These are phyloP conservation scores for Phytophthora pluvialis DNA, from an alignment of 352 stramenopile species.

Conservation along the genomic window DNA sequence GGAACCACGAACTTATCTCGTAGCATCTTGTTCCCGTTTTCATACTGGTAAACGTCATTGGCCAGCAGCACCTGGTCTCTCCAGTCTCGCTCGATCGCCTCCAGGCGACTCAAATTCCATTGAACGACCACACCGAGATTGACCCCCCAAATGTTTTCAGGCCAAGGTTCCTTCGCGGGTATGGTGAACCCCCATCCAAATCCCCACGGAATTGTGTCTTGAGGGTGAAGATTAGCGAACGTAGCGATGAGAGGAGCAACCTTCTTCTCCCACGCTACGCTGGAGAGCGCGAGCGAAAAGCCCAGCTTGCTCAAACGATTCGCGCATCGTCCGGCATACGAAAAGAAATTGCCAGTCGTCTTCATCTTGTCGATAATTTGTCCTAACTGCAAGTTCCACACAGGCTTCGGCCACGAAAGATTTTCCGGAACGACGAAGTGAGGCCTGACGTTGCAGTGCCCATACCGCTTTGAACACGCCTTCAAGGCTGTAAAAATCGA, in stretches of 20 bases:
- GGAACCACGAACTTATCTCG: slow-evolving; percentile 37
- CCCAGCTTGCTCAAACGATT: slow-evolving; percentile 20
- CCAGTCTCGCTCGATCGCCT: slow-evolving; percentile 35
- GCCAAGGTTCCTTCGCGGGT: slow-evolving; percentile 31
- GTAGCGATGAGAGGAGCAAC: slow-evolving; percentile 31
- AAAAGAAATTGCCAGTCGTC: slow-evolving; percentile 27
- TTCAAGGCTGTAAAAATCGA: slow-evolving; percentile 26
- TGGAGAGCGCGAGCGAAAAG: slow-evolving; percentile 28
- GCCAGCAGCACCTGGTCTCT: slow-evolving; percentile 30
- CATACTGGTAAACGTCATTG: slow-evolving; percentile 32
- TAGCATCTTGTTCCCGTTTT: slow-evolving; percentile 31
- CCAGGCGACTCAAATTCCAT: slow-evolving; percentile 31
- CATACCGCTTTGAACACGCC: slow-evolving; percentile 9
- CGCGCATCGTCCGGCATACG: slow-evolving; percentile 23
- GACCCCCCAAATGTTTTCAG: slow-evolving; percentile 32
- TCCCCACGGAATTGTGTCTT: slow-evolving; percentile 19
- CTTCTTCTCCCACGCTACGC: slow-evolving; percentile 29
- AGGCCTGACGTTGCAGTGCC: slow-evolving; percentile 27
- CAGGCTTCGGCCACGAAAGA: slow-evolving; percentile 17
- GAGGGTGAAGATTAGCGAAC: slow-evolving; percentile 27
- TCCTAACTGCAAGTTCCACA: slow-evolving; percentile 33
- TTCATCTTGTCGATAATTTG: slow-evolving; percentile 37
- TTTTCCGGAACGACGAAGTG: slow-evolving; percentile 30
- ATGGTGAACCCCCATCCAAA: slow-evolving; percentile 23
- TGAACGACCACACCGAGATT: slow-evolving; percentile 32